Evolutionary conservation across 345 rosid genomes (phyloP).

Genomic region (Psidium guajava): DNA sequence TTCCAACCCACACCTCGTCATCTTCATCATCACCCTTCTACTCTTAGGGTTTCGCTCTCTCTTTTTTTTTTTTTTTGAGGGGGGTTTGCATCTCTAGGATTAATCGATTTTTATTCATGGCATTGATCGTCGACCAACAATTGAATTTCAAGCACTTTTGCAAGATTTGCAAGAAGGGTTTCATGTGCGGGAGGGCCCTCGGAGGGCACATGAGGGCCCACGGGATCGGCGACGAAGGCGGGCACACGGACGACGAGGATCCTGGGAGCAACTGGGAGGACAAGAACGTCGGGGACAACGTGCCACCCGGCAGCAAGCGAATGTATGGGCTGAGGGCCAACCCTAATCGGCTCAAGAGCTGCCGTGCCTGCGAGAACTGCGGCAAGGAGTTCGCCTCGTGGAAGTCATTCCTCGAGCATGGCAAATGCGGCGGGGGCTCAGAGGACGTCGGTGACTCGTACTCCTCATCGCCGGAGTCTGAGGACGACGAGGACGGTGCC

Average conservation of each 20-base stretch:
- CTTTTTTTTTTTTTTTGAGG: neutral
- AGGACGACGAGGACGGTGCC: constrained; percentile 22
- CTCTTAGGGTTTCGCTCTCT: neutral
- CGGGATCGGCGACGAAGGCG: constrained; percentile 55
- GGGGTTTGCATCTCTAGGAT: neutral
- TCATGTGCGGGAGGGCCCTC: constrained; percentile 56
- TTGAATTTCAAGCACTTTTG: constrained; percentile 45
- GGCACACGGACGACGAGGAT: constrained; percentile 39
- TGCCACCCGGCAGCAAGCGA: constrained; percentile 33
- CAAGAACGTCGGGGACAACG: constrained; percentile 18
- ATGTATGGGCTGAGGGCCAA: constrained; percentile 64
- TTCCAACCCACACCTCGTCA: neutral
- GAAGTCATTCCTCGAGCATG: constrained; percentile 75
- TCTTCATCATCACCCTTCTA: neutral
- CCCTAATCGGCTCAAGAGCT: constrained; percentile 51
- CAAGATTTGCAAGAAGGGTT: constrained; percentile 68
- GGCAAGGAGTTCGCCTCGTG: constrained; percentile 72
- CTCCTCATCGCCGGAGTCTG: constrained; percentile 29
- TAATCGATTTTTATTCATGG: constrained; percentile 18
- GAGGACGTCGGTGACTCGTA: constrained; percentile 37
- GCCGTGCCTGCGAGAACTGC: constrained; percentile 60
- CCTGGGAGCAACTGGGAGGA: constrained; percentile 48
- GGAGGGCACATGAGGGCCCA: constrained; percentile 86
- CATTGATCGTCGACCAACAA: constrained; percentile 43
- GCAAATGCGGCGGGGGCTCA: constrained; percentile 35